Evolutionary conservation across 495 filamentous ascomycete species (phyloP).

Genomic region (Aspergillus cavernicola): DNA sequence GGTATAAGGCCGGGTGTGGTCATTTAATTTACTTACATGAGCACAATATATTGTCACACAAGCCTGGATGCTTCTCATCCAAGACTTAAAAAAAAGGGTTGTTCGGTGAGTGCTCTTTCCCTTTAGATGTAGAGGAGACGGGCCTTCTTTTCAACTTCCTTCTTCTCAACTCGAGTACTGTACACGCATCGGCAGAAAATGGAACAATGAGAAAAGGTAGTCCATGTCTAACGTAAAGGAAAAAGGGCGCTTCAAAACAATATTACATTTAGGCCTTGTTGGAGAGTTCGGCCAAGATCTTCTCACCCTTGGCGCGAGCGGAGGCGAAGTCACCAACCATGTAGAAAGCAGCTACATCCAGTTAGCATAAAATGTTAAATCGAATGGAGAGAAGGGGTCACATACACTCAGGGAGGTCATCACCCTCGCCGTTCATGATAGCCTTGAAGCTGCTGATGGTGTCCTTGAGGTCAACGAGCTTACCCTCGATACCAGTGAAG

Average conservation of each 20-base stretch:
- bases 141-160: slow-evolving; percentile 18
- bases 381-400: not conserved
- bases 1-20: slow-evolving; percentile 32
- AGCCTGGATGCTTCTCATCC: slow-evolving; percentile 30
- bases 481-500: slow-evolving; percentile 98
- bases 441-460: slow-evolving; percentile 96
- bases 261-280: slow-evolving; percentile 57
- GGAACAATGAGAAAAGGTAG: slow-evolving; percentile 31
- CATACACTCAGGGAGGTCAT: slow-evolving; percentile 86
- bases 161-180: slow-evolving; percentile 46
- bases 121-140: slow-evolving; percentile 9
- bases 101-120: slow-evolving; percentile 18
- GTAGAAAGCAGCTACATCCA: slow-evolving; percentile 70
- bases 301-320: slow-evolving; percentile 95
- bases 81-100: slow-evolving; percentile 25
- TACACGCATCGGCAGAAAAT: slow-evolving; percentile 45
- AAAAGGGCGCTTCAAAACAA: slow-evolving; percentile 37
- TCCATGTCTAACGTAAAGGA: slow-evolving; percentile 35
- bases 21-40: slow-evolving; percentile 47
- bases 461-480: slow-evolving; percentile 95
- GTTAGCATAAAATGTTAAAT: slow-evolving; percentile 8
- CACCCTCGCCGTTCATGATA: slow-evolving; percentile 91
- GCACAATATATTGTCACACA: slow-evolving; percentile 46
- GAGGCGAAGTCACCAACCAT: slow-evolving; percentile 97
- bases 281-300: slow-evolving; percentile 96